Evolutionary conservation across 2,329 filamentous ascomycete genomes (phyloP).

Genomic region (Colletotrichum nymphaeae): DNA sequence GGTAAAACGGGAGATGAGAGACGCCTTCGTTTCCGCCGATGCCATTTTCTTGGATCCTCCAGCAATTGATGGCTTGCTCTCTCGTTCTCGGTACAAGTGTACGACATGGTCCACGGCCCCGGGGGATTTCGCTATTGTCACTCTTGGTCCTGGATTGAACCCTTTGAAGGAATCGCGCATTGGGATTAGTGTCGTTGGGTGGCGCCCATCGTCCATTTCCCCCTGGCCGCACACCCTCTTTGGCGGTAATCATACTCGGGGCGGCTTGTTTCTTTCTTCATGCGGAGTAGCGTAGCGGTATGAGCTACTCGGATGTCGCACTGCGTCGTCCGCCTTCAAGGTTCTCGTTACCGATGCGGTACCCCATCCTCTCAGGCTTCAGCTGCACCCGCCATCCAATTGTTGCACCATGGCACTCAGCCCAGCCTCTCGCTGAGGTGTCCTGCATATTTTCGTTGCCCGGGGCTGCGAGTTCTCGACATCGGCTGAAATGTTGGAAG

Average conservation of each 20-base stretch:
- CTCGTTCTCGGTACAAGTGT: background rate
- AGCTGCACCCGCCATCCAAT: slow-evolving; percentile 4
- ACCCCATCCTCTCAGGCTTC: background rate
- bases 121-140: slow-evolving; percentile 12
- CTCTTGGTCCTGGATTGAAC: background rate
- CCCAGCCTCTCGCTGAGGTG: slow-evolving; percentile 23
- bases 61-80: background rate
- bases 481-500: slow-evolving; percentile 16
- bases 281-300: slow-evolving; percentile 11
- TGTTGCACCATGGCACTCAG: slow-evolving; percentile 2
- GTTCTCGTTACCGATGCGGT: slow-evolving; percentile 15
- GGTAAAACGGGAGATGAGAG: slow-evolving; percentile 11
- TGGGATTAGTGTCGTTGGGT: slow-evolving; percentile 17
- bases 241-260: background rate
- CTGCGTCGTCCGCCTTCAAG: slow-evolving; percentile 15
- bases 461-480: slow-evolving; percentile 2
- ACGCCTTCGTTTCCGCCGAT: slow-evolving; percentile 11
- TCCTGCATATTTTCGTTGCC: background rate
- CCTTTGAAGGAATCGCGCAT: slow-evolving; percentile 11
- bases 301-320: slow-evolving; percentile 9
- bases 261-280: slow-evolving; percentile 7
- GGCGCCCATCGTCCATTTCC: slow-evolving; percentile 24
- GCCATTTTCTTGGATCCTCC: background rate
- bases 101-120: background rate
- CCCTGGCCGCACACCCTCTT: background rate